Base-by-base conservation (phyloP, 768 basidiomycete genomes). In the Pleurotus cornucopiae region DNA sequence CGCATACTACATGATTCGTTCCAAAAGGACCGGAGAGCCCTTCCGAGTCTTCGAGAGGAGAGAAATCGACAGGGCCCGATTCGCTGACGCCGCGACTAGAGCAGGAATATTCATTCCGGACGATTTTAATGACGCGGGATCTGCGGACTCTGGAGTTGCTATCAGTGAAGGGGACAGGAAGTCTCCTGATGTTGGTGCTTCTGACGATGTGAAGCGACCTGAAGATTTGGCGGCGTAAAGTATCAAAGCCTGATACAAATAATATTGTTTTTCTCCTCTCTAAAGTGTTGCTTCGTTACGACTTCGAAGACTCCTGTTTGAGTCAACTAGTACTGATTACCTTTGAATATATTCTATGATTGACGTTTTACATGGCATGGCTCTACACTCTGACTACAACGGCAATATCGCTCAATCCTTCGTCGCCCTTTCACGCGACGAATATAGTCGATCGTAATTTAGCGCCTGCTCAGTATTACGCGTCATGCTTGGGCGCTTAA, bases 401-500 rank as follows among this genome's bases (percentile, higher is more conserved):
- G 30, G 11, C 11, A 34, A 34, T 34, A 7, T 34, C 30, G 7
- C 9, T 2, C 11, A 1, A 30, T 30, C 30, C 30, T 11, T 9
- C 11, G 11, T 9, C 7, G 30, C 9, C 7, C 26, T 30, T 30
- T 30, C 30, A 34, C 30, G 30, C 30, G 30, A 34, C 9, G 6
- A 9, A 9, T 34, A 30, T 9, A 11, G 30, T 30, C 30, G 30
- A 11, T 34, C 30, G 6, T 11, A 34, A 11, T 30, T 34, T 34
- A 34, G 30, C 30, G 30, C 30, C 30, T 34, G 30, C 4, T 34
- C 9, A 34, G 30, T 11, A n/a, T n/a, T n/a, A 34, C 73, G 72
- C 72, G 73, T 75, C 71, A 72, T 65, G 30, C 51, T 41, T 6
- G 11, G 39, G 51, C 51, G 51, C 39, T 16, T 49, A 52, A 40